Evolutionary conservation across 164 flowering plant species (phyloP), one percentile per base, ranked within the genome.

Genomic region (Berberis vulgaris): DNA sequence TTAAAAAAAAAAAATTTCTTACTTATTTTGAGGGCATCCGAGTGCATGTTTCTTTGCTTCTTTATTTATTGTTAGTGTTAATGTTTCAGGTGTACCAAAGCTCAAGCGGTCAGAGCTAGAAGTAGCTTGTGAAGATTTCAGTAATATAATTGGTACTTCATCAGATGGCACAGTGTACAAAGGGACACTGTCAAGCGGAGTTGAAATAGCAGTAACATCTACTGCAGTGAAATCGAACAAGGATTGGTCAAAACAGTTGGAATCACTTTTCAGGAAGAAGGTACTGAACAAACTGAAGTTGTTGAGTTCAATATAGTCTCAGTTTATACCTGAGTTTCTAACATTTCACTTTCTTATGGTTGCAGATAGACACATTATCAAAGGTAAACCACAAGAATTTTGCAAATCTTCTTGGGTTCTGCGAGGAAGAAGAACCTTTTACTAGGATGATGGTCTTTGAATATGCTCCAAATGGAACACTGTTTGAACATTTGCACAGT

Each of bases 361-460:
- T 76, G 65, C 85, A 90, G 97, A 74, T 90, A 63, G 83, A 81
- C 42, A 79, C 80, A 38, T 63, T 90, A 57, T 87, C 97, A 43
- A 86, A 75, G 67, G 79, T 90, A 62, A 90, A 82, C 75, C 95
- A 87, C 86, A 90, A 90, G 73, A 87, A 90, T 67, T 90, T 87
- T 72, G 80, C 84, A 47, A 87, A 80, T 79, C 87, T 87, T 67
- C 71, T 87, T 60, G 97, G 95, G 3, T 84, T 72, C 54, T 90
- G 97, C 26, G 87, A 80, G 75, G 95, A 90, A 74, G 84, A 86
- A 40, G 75, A 77, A 7, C 92, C 92, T 60, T 90, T 87, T 67
- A 85, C 91, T 6, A 81, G 95, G 69, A 87, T 90, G 89, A 76
- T 90, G 87, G 95, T 90, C 60, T 90, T 86, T 60, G 97, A 90